Evolutionary conservation across 2,329 filamentous ascomycete genomes (phyloP), one percentile per base, ranked within the genome.

Genomic region (Lachnellula hyalina): DNA sequence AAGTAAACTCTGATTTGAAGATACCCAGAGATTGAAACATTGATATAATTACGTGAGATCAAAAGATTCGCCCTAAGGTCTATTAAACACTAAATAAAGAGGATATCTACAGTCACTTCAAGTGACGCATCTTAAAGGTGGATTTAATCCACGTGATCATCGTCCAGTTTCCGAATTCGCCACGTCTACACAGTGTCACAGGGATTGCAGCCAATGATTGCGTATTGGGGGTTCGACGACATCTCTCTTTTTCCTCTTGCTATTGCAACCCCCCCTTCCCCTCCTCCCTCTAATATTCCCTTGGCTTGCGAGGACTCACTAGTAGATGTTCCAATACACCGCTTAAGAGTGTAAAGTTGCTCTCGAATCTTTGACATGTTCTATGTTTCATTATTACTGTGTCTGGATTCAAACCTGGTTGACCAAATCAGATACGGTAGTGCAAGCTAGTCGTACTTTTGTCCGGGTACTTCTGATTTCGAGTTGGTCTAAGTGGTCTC

Each of bases 1-100:
- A 66, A 34, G 52, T 40, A 14, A 32, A 42, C 7, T 60, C 53
- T 15, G 53, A 52, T 32, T 58, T 49, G 14, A 54, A 25, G 55
- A 60, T 60, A 12, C 19, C 23, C 15, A 6, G 6, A 7, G 2
- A 17, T 17, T 17, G 12, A 17, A 40, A 15, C 9, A 17, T 40
- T 32, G 28, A 32, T 9, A 32, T 32, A 32, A 17, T 40, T 15
- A 15, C 4, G 15, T 17, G 15, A 11, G 8, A 17, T 2, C 3
- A 40, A 40, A 17, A 40, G 35, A n/a, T 17, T 40, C 2, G 4
- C 9, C 28, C 11, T 11, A 15, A 40, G 36, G 2, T 40, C 0
- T 40, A 9, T 44, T 44, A 21, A 12, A 21, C 19, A 21, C 41
- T 5, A 44, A 23, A 44, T 23, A 9, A 21, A 11, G 6, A 19